Percentiles rank a stretch among this genome's conserved stretches.
Evolutionary conservation across 2,329 filamentous ascomycete genomes (phyloP).

Genomic region (Apiospora malaysiana): DNA sequence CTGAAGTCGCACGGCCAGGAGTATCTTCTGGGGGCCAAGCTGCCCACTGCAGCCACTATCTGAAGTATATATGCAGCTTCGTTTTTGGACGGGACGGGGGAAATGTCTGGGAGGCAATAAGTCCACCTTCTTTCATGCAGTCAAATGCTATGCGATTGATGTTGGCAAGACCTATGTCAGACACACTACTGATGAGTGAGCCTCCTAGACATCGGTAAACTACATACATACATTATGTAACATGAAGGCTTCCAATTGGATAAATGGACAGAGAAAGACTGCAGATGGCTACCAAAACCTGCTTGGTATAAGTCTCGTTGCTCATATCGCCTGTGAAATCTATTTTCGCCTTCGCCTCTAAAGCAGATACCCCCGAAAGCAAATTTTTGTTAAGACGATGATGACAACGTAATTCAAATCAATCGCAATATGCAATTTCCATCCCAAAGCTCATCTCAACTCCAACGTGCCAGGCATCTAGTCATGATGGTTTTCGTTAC

Average conservation of each 20-base stretch:
- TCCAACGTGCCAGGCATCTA: not conserved
- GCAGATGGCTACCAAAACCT: not conserved
- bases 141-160: not conserved
- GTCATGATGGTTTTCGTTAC: not conserved
- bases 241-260: not conserved
- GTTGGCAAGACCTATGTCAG: not conserved
- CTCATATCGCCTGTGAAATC: constrained; percentile 1
- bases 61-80: not conserved
- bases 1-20: constrained; percentile 26
- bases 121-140: too few species aligned
- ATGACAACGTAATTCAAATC: not conserved
- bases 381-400: not conserved
- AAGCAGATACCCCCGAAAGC: not conserved
- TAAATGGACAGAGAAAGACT: not conserved
- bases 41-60: constrained; percentile 6
- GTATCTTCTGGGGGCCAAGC: not conserved
- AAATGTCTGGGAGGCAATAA: not conserved
- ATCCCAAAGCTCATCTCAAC: not conserved
- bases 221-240: not conserved
- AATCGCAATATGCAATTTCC: not conserved
- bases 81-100: not conserved
- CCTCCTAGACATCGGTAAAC: not conserved
- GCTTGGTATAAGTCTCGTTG: constrained; percentile 13
- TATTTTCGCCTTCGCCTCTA: constrained; percentile 5
- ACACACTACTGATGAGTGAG: not conserved